phyloP scores from a whole-genome alignment of 306 rosid genomes.

The Oxytropis ochrocephala region DNA sequence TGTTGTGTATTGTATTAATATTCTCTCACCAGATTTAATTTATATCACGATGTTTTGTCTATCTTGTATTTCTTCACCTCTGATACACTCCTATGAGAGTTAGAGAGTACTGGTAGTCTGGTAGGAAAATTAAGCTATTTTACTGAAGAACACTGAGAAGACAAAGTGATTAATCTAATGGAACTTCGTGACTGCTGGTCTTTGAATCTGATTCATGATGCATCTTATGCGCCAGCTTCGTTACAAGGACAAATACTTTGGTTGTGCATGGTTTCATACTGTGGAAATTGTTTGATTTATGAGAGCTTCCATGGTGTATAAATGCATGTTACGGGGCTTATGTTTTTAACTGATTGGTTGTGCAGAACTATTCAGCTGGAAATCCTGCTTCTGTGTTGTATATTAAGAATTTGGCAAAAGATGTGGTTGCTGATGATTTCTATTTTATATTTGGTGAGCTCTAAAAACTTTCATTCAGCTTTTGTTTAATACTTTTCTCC shows the following conservation, averaged over 20 bases:
- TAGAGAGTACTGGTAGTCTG: too few species aligned
- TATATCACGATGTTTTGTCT: background rate
- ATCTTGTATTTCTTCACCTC: background rate
- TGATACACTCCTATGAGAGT: background rate
- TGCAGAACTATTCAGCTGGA: conserved; percentile 87
- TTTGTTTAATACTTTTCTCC: background rate
- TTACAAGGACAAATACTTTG: background rate
- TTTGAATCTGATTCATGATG: background rate
- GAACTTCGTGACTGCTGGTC: background rate
- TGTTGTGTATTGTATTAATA: background rate
- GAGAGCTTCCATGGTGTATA: conserved; percentile 4
- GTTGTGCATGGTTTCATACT: conserved; percentile 1
- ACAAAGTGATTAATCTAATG: background rate
- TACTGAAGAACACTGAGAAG: too few species aligned
- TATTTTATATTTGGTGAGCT: conserved; percentile 79
- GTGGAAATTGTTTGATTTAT: background rate
- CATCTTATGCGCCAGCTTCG: background rate
- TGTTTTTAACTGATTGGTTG: conserved; percentile 27
- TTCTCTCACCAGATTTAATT: background rate
- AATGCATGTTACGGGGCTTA: background rate
- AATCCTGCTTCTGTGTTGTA: conserved; percentile 81
- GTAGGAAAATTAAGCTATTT: too few species aligned
- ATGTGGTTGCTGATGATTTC: conserved; percentile 67
- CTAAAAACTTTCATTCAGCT: background rate
- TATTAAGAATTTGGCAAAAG: conserved; percentile 94